A percentile compares a stretch with the other conserved stretches of the same genome.
These are phyloP conservation scores for Hortiboletus flavorubellus DNA, from an alignment of 768 basidiomycete species.

Conservation along the genomic window DNA sequence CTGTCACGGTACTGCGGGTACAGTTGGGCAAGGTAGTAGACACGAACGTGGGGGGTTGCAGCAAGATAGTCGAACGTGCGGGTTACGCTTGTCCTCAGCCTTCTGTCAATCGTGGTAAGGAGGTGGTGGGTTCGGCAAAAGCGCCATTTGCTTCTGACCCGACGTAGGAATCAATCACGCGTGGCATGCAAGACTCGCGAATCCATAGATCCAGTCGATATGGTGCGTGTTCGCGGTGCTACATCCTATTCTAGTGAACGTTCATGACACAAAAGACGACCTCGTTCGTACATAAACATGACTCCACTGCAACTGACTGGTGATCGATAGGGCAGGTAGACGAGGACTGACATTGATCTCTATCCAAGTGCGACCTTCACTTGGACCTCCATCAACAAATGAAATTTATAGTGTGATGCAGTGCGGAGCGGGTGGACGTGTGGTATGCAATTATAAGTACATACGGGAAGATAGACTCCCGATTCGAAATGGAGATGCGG, in stretches of 20 bases:
- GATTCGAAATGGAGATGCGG: background rate
- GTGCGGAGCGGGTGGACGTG: background rate
- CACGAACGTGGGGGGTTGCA: too few relatives aligned
- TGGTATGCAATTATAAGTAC: background rate
- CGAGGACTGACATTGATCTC: background rate
- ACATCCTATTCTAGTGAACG: background rate
- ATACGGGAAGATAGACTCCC: background rate
- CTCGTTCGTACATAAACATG: slow-evolving; percentile 8
- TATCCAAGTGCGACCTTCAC: background rate
- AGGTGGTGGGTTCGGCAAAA: too few relatives aligned
- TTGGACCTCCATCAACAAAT: background rate
- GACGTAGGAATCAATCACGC: background rate
- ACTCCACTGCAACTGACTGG: background rate
- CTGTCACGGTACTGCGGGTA: too few relatives aligned
- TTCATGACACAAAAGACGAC: background rate
- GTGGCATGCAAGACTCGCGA: background rate
- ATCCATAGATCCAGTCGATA: background rate
- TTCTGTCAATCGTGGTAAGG: too few relatives aligned
- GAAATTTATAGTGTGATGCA: background rate
- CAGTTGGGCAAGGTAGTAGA: too few relatives aligned
- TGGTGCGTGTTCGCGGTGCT: background rate
- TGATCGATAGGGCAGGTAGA: background rate
- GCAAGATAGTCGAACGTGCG: too few relatives aligned
- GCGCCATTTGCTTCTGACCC: too few relatives aligned
- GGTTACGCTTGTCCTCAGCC: too few relatives aligned